These are phyloP conservation scores for Pinus albicaulis DNA, from an alignment of 75 land plant species.

Conservation along the genomic window DNA sequence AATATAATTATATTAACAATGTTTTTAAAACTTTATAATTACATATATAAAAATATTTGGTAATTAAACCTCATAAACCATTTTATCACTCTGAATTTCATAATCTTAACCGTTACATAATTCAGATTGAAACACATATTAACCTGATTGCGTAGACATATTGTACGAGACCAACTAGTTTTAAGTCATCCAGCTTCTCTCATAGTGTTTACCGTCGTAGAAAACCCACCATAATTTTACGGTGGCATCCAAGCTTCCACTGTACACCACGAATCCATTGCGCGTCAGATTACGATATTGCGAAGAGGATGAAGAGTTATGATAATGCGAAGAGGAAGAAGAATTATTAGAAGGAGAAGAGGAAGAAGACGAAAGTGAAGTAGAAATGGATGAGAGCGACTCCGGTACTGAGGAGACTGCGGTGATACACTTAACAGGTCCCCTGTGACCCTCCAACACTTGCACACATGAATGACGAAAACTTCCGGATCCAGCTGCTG, in stretches of 20 bases:
- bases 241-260: slow-evolving; percentile 27
- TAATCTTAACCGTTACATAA: no score
- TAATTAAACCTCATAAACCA: no score
- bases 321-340: no score
- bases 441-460: slow-evolving; percentile 55
- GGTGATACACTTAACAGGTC: slow-evolving; percentile 57
- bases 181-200: no score
- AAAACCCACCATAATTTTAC: slow-evolving; percentile 12
- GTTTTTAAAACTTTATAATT: no score
- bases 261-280: slow-evolving; percentile 14
- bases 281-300: background rate
- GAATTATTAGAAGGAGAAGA: background rate
- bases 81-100: no score
- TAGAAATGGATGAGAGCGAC: background rate
- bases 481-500: background rate
- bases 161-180: no score
- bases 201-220: no score
- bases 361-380: background rate
- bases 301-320: background rate
- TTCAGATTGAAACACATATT: no score
- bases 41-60: no score
- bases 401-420: slow-evolving; percentile 1
- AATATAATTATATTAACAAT: no score
- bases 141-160: no score
- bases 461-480: slow-evolving; percentile 37